Conservation (phyloP, 345 rosid genomes). For the Toxicodendron radicans region DNA sequence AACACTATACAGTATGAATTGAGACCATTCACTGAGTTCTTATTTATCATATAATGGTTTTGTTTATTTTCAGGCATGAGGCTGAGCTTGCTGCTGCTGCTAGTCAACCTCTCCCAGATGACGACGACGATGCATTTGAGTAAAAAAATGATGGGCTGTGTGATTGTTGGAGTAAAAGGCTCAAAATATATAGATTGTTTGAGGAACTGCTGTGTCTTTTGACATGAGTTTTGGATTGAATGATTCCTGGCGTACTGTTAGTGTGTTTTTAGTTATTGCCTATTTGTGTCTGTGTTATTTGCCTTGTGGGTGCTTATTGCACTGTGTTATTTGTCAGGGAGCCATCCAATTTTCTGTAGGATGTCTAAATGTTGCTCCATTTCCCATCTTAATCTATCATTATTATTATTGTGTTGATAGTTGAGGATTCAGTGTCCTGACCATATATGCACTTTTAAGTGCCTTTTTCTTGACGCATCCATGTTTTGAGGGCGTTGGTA, state of each 20-base stretch:
- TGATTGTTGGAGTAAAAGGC: constrained; percentile 8
- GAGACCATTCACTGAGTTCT: not conserved
- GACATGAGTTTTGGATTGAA: constrained; percentile 18
- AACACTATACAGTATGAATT: too few species aligned
- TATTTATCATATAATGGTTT: not conserved
- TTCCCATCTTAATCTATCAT: not conserved
- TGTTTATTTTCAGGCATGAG: constrained; percentile 35
- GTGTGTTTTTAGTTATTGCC: not conserved
- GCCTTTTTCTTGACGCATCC: too few species aligned
- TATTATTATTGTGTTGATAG: not conserved
- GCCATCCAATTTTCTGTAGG: constrained; percentile 19
- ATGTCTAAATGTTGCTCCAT: constrained; percentile 13
- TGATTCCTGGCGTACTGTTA: not conserved
- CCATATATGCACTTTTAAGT: too few species aligned
- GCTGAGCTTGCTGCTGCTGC: constrained; percentile 45
- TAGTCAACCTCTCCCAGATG: constrained; percentile 41
- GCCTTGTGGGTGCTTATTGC: too few species aligned
- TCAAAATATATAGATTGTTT: constrained; percentile 3
- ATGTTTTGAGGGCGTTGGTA: too few species aligned
- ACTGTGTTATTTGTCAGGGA: not conserved
- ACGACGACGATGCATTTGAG: constrained; percentile 45
- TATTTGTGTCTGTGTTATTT: constrained; percentile 1
- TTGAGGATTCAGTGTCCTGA: not conserved
- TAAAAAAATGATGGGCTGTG: constrained; percentile 8
- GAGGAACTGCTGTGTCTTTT: constrained; percentile 13